Base-by-base conservation (phyloP, 2,329 filamentous ascomycete species). In the Epichloe baconii region DNA sequence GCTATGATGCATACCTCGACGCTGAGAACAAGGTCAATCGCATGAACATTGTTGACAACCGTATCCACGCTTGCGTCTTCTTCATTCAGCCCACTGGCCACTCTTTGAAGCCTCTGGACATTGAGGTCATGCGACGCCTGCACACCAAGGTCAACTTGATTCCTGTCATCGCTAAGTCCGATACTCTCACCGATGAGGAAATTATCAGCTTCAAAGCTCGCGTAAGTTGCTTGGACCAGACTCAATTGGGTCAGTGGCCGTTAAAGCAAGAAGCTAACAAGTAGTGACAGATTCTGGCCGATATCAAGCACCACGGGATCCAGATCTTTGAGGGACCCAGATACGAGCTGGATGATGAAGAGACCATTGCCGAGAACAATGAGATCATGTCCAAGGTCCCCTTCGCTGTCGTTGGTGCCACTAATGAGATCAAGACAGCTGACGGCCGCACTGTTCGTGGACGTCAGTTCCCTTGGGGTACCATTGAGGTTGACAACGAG, bases 101-200 rank as follows among this genome's bases (percentile, higher is more conserved):
- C 78, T 95, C 93, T 36, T 77, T 98, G 65, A 98, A 98, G 83
- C 93, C 93, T 57, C 78, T 98, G 58, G 93, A 98, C 66, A 95
- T 98, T 58, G 93, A 98, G 76, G 93, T 98, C 58, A 98, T 98
- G 93, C 90, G 91, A 72, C 86, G 93, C 67, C 83, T 98, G 56
- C 93, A 98, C 77, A 97, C 91, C 81, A 97, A 97, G 83, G 93
- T 98, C 80, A 98, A 98, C 80, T 75, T 98, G 70, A 98, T 98
- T 57, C 93, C 93, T 46, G 93, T 98, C 67, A 96, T 98, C 68
- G 93, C 93, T 71, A 98, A 98, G 81, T 85, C 93, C 31, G 93
- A 98, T 70, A 98, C 93, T 51, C 77, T 98, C 64, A 98, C 93
- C 56, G 93, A 98, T 59, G 93, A 97, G 67, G 93, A 98, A 73